Evolutionary conservation across 768 basidiomycete genomes (phyloP), one percentile per base, ranked within the genome.

Genomic region (Kwoniella europaea): DNA sequence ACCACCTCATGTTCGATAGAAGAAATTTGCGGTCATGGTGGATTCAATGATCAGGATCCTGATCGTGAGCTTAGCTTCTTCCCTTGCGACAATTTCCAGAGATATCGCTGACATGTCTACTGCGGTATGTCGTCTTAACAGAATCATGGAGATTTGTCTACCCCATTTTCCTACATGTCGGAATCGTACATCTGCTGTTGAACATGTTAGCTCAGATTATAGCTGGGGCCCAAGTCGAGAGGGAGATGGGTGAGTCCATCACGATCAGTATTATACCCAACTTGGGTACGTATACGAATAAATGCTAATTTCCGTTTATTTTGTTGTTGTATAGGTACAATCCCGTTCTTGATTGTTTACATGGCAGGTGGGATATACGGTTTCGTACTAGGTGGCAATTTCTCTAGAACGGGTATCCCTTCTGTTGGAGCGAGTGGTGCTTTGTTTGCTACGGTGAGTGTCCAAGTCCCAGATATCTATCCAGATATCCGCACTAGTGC

Each of bases 351-450:
- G 42, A 85, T 80, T 13, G 88, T 92, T 2, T 99, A 98, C 83
- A 88, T 94, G 55, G 88, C 94, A 0, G 91, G 93, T 12, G 96
- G 96, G 7, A 92, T 97, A 43, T 98, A 97, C 80, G 96, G 96
- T 88, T 93, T 82, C 52, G 83, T 82, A 27, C 86, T 98, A 29
- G 95, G 96, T 24, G 94, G 93, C 2, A 98, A 97, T 84, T 98
- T 98, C 80, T 87, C 93, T 12, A 85, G 96, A 13, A 91, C 94
- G 3, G 95, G 94, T 9, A 85, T 90, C 20, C 94, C 96, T 0
- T 93, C 92, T 13, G 87, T 94, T 12, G 96, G 96, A 55, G 97
- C 96, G 2, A 92, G 91, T 74, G 96, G 96, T 6, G 93, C 95
- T 0, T 91, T 98, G 66, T 94, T 96, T 68, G 93, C 92, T 16